These are phyloP conservation scores for Candolleomyces aberdarensis DNA, from an alignment of 768 basidiomycete genomes.

Conservation along the genomic window DNA sequence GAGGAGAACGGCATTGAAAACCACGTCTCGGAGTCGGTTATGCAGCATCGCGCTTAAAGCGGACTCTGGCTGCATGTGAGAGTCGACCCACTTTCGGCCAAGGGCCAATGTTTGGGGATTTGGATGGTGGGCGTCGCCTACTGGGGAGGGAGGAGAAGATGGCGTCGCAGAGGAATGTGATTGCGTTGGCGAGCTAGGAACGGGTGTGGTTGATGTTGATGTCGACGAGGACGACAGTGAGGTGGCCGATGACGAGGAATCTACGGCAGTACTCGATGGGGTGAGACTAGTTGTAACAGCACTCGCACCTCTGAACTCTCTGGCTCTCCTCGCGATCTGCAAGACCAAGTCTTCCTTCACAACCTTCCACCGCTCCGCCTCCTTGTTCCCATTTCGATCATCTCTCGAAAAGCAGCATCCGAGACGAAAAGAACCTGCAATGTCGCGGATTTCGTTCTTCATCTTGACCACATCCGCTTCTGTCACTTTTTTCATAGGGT, in stretches of 20 bases:
- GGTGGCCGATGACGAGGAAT: conserved; percentile 3
- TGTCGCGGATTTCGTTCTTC: conserved; percentile 75
- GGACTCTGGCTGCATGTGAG: conserved; percentile 61
- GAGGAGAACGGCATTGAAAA: conserved; percentile 58
- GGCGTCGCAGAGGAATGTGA: conserved; percentile 5
- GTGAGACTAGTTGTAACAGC: background rate
- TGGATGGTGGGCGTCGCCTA: conserved; percentile 32
- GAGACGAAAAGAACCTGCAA: conserved; percentile 52
- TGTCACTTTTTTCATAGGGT: conserved; percentile 36
- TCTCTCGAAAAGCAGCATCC: conserved; percentile 51
- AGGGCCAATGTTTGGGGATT: conserved; percentile 53
- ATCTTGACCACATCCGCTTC: conserved; percentile 55
- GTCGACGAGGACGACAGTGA: conserved; percentile 11
- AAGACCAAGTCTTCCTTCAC: conserved; percentile 67
- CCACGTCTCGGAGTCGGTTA: conserved; percentile 58
- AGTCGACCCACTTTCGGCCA: conserved; percentile 69
- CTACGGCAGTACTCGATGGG: background rate
- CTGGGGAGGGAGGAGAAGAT: conserved; percentile 7
- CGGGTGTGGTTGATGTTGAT: conserved; percentile 9
- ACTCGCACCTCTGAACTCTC: conserved; percentile 32
- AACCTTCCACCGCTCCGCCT: conserved; percentile 49
- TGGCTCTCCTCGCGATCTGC: conserved; percentile 72
- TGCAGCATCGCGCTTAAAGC: conserved; percentile 58
- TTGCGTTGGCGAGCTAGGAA: background rate
- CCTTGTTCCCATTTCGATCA: conserved; percentile 25